Evolutionary conservation across 306 rosid species (phyloP), one percentile per base, ranked within the genome.

Genomic region (Arachis stenosperma): DNA sequence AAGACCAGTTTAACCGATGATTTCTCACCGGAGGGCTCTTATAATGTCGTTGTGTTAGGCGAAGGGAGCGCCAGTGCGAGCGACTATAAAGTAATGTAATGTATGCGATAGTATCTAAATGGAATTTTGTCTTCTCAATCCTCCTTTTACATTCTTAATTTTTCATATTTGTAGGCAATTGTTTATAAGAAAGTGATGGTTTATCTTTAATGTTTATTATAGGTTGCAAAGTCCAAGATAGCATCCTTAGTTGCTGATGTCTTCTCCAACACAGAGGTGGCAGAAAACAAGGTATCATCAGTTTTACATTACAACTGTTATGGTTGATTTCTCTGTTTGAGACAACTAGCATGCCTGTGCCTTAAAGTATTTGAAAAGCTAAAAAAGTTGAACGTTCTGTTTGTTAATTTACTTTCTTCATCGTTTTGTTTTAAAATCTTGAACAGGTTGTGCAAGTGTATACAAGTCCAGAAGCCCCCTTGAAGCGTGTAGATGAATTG

Each of bases 41-140:
- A 88, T 57, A 91, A 88, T 59, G 86, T 94, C n/a, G 90, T 91
- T n/a, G 86, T 94, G 33, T 78, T 81, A 10, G 89, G 89, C 76
- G 97, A 94, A 84, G 88, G 87, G 87, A 80, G 80, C 76, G 36
- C 80, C 6, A 67, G 86, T 75, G 83, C 82, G 30, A 86, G 78
- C 97, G 99, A 94, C 96, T 91, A 85, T 93, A 94, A 94, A 94
- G 99, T 94, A 94, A 94, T 94, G 98, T 88, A 94, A 94, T 93
- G 98, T 90, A 90, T 93, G 97, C 92, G 69, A 80, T 86, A 86
- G 58, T 81, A 59, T 86, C 87, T 68, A 36, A 75, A 67, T 76
- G 83, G 44, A 75, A 69, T 76, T 67, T 70, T 48, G 47, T 70
- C 40, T 67, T 48, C 10, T 36, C 61, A 39, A 14, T 29, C 47